Percentiles rank a stretch among this genome's conserved stretches.
Evolutionary conservation across 768 basidiomycete genomes (phyloP).

Genomic region (Tulasnella sp.): DNA sequence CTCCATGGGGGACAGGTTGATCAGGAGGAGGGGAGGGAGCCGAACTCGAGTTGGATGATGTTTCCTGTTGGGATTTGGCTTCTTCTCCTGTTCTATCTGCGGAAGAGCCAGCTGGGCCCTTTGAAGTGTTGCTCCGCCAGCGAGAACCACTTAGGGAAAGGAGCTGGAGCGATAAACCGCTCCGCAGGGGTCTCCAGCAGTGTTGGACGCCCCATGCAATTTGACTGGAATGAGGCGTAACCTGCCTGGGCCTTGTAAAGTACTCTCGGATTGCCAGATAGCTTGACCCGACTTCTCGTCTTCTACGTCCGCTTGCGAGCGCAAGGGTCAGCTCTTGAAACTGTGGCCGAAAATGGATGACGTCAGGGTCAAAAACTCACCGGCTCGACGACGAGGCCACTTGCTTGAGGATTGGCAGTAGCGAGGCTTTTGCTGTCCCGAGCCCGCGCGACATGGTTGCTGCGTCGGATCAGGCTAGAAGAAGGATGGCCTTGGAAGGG

Average conservation of each 20-base stretch:
- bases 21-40: not conserved
- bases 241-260: not conserved
- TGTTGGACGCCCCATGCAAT: not conserved
- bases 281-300: not conserved
- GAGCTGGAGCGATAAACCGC: not conserved
- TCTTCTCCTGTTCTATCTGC: not conserved
- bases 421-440: not conserved
- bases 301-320: not conserved
- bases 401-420: not conserved
- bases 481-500: not conserved
- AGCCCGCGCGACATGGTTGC: not conserved
- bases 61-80: not conserved
- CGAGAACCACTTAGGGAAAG: not conserved
- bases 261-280: not conserved
- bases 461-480: not conserved
- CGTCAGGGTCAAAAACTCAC: not conserved
- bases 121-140: not conserved
- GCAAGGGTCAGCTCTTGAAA: not conserved
- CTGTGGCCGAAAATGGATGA: not conserved
- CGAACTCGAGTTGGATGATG: not conserved
- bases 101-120: not conserved
- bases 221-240: not conserved
- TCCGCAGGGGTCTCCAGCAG: not conserved
- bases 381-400: not conserved
- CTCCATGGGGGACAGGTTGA: not conserved